These are phyloP conservation scores for Aspergillus sp. DNA, from an alignment of 2,329 filamentous ascomycete species.

Conservation along the genomic window DNA sequence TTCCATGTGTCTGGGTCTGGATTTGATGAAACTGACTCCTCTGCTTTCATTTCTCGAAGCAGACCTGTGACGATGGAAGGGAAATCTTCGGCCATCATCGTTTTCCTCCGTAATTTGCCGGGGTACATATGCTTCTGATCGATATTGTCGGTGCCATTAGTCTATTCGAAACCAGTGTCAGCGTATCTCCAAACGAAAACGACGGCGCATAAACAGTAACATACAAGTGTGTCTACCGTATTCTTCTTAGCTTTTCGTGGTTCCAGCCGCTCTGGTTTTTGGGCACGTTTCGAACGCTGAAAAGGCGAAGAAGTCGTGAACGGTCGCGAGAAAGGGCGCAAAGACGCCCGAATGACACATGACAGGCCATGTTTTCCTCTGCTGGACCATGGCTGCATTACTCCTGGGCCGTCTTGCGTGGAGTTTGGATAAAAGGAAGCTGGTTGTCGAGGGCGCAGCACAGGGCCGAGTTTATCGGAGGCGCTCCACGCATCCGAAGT, in stretches of 20 bases:
- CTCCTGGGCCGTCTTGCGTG: slow-evolving; percentile 6
- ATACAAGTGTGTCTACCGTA: not conserved
- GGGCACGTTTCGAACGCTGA: slow-evolving; percentile 19
- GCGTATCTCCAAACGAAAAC: not conserved
- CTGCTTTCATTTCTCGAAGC: slow-evolving; percentile 25
- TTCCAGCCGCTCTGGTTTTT: slow-evolving; percentile 10
- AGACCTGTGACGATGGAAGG: slow-evolving; percentile 24
- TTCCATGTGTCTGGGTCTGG: slow-evolving; percentile 25
- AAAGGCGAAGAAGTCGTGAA: slow-evolving; percentile 33
- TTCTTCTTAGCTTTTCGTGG: not conserved
- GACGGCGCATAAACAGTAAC: not conserved
- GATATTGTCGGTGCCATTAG: not conserved
- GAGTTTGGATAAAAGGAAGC: not conserved
- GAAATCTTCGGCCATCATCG: slow-evolving; percentile 27
- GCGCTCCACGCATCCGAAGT: not conserved
- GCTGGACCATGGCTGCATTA: slow-evolving; percentile 43
- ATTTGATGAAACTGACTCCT: slow-evolving; percentile 11
- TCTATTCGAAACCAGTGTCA: not conserved
- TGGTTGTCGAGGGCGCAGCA: not conserved
- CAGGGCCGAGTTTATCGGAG: not conserved
- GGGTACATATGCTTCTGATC: not conserved
- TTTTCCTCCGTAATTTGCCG: not conserved
- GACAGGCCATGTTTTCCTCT: slow-evolving; percentile 42
- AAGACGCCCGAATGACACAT: slow-evolving; percentile 37
- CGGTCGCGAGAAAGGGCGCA: slow-evolving; percentile 27